Percentiles rank a stretch among this genome's conserved stretches.
phyloP scores from a whole-genome alignment of 495 filamentous ascomycete genomes.

The Neurospora africana region DNA sequence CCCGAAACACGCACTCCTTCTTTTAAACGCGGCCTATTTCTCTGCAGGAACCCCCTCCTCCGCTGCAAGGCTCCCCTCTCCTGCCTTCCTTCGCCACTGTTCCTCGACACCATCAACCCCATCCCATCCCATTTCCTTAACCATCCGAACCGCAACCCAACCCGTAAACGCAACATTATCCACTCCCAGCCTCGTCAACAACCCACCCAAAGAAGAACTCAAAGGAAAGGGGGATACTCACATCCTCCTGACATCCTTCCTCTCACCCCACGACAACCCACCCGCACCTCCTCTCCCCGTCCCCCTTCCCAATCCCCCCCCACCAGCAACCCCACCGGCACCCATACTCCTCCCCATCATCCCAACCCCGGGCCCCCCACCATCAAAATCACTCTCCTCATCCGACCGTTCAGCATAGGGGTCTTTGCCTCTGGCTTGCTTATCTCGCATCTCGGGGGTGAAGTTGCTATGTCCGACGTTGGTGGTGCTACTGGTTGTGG shows the following conservation, averaged over 20 bases:
- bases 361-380: not conserved
- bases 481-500: not conserved
- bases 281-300: not conserved
- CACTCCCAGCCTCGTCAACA: not conserved
- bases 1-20: not conserved
- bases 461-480: conserved; percentile 6
- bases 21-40: not conserved
- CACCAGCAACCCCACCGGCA: not conserved
- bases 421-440: conserved; percentile 44
- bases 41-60: not conserved
- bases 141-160: not conserved
- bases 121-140: not conserved
- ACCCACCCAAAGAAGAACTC: no score
- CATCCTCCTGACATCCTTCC: not conserved
- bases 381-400: not conserved
- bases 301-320: not conserved
- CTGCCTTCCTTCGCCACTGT: not conserved
- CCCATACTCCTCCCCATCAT: not conserved
- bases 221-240: not conserved
- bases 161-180: not conserved
- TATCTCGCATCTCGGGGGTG: conserved; percentile 36
- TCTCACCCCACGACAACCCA: not conserved
- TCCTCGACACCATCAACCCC: not conserved
- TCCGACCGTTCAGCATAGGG: conserved; percentile 20
- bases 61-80: not conserved